A percentile compares a stretch with the other conserved stretches of the same genome.
Conservation (phyloP, 2,329 filamentous ascomycete genomes). For the Claviceps sp. region DNA sequence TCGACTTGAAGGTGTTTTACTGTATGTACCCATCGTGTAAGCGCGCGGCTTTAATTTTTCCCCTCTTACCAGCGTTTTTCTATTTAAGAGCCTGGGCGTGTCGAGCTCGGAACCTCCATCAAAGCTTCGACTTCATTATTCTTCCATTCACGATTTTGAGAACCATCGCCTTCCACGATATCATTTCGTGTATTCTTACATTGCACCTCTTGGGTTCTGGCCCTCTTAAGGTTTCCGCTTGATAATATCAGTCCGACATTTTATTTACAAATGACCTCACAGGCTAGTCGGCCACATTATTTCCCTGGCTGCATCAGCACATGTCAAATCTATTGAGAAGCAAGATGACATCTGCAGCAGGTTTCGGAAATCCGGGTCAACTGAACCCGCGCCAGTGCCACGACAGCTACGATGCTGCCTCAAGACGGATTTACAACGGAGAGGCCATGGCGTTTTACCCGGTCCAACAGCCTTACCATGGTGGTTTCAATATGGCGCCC, state of each 20-base stretch:
- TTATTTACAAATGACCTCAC: no score
- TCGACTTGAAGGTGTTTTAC: neutral
- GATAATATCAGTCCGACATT: no score
- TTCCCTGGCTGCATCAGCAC: neutral
- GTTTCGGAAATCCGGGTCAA: neutral
- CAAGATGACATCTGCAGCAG: neutral
- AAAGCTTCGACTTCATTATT: neutral
- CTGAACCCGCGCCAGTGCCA: neutral
- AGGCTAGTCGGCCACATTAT: neutral
- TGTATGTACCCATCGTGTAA: neutral
- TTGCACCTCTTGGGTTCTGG: no score
- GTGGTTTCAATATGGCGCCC: slow-evolving; percentile 32
- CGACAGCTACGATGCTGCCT: neutral
- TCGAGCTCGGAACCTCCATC: neutral
- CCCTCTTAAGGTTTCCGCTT: no score
- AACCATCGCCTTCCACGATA: neutral
- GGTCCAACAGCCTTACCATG: slow-evolving; percentile 11
- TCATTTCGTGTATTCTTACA: no score
- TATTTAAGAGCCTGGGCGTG: neutral
- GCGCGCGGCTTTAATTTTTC: neutral
- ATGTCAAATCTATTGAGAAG: neutral
- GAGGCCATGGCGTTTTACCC: slow-evolving; percentile 26
- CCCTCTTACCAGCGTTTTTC: neutral
- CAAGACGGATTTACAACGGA: slow-evolving; percentile 14
- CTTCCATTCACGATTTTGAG: neutral